phyloP scores from a whole-genome alignment of 169 alveolate species.

The Plasmodium yoelii region DNA sequence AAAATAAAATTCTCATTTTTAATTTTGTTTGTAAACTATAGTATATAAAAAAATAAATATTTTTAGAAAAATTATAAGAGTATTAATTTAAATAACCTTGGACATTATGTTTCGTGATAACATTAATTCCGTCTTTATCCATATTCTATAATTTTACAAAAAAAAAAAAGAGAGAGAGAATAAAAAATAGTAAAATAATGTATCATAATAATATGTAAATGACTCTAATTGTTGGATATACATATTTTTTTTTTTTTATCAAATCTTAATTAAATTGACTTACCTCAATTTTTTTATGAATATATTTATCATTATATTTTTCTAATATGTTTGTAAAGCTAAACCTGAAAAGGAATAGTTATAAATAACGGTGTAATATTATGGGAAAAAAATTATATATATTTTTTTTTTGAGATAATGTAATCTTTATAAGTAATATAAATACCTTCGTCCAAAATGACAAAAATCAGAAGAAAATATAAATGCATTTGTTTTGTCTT shows the following conservation, averaged over 20 bases:
- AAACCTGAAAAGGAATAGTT: slow-evolving; percentile 5
- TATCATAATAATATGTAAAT: no score
- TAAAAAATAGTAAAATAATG: neutral
- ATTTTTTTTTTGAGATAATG: neutral
- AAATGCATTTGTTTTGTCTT: slow-evolving; percentile 85
- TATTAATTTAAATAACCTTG: slow-evolving; percentile 10
- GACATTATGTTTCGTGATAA: slow-evolving; percentile 37
- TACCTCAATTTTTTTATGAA: slow-evolving; percentile 63
- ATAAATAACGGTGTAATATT: neutral
- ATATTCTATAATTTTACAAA: slow-evolving; percentile 23
- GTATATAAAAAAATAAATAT: no score
- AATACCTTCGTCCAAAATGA: slow-evolving; percentile 93
- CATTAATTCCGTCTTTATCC: slow-evolving; percentile 43
- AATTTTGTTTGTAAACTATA: no score
- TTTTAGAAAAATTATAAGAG: no score
- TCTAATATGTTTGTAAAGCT: slow-evolving; percentile 56
- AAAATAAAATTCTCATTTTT: neutral
- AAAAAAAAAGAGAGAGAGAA: slow-evolving; percentile 11
- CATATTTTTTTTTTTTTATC: no score
- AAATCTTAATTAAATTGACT: neutral
- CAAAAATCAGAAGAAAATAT: slow-evolving; percentile 94
- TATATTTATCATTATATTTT: slow-evolving; percentile 40
- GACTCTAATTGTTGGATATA: no score
- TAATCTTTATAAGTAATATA: neutral
- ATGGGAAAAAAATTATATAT: neutral